These are phyloP conservation scores for Rosa persica DNA, from an alignment of 306 rosid genomes.

Conservation along the genomic window DNA sequence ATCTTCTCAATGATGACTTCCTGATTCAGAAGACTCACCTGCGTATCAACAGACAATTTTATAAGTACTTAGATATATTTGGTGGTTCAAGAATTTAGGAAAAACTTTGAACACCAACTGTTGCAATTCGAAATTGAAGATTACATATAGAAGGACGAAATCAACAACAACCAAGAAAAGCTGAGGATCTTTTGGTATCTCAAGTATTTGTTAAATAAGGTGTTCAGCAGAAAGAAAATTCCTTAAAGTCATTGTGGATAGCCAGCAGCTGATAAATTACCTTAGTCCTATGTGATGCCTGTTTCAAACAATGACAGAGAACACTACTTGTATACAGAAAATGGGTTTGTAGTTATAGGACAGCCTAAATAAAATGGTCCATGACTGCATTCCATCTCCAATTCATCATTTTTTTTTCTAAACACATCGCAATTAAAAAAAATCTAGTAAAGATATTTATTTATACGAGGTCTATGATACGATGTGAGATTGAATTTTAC, in stretches of 20 bases:
- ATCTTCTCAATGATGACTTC: slow-evolving; percentile 88
- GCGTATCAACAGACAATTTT: slow-evolving; percentile 14
- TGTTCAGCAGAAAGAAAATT: neutral
- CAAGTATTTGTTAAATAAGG: neutral
- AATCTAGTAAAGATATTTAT: neutral
- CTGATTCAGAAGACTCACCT: slow-evolving; percentile 92
- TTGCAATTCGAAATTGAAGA: neutral
- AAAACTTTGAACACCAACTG: neutral
- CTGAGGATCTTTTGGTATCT: neutral
- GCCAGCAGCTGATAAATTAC: neutral
- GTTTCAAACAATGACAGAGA: neutral
- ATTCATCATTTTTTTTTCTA: neutral
- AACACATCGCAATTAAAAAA: neutral
- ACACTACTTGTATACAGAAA: neutral
- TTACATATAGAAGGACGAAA: neutral
- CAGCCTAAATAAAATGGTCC: neutral
- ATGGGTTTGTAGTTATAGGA: neutral
- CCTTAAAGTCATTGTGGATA: neutral
- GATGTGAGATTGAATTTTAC: neutral
- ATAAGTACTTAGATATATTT: slow-evolving; percentile 4
- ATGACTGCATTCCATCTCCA: neutral
- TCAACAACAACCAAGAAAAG: neutral
- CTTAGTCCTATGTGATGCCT: neutral
- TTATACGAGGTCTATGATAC: neutral
- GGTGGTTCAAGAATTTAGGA: neutral